Evolutionary conservation across 106 monocot genomes (phyloP).

Genomic region (Allium sativum): DNA sequence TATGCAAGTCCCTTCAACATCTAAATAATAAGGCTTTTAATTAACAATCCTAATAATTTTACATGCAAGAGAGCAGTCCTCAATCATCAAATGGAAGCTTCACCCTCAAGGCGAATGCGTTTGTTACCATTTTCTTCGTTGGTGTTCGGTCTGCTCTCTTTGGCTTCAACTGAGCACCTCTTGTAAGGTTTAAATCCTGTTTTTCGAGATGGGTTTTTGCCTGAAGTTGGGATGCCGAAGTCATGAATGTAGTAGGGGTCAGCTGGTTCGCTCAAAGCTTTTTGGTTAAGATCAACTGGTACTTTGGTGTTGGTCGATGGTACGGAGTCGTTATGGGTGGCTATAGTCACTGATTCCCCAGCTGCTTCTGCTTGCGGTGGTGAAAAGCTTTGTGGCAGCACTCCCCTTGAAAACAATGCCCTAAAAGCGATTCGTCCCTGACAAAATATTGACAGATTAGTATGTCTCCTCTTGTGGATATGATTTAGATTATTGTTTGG

Average conservation of each 20-base stretch:
- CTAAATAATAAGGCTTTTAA: background rate
- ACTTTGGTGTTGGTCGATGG: constrained; percentile 7
- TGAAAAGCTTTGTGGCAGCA: constrained; percentile 89
- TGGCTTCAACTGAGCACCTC: constrained; percentile 61
- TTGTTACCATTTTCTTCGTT: constrained; percentile 46
- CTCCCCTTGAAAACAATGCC: constrained; percentile 65
- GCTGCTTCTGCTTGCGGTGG: constrained; percentile 13
- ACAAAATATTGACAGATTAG: constrained; percentile 32
- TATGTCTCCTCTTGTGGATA: background rate
- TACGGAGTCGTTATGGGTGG: constrained; percentile 7
- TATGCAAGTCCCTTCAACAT: background rate
- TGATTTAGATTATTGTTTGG: too few relatives aligned
- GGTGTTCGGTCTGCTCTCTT: constrained; percentile 18
- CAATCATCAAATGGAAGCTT: constrained; percentile 27
- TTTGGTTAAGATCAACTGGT: constrained; percentile 37
- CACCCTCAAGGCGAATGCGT: constrained; percentile 50
- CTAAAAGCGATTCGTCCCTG: constrained; percentile 88
- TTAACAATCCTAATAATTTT: background rate
- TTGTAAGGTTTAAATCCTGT: constrained; percentile 95
- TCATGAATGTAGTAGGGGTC: constrained; percentile 4
- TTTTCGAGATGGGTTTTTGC: constrained; percentile 30
- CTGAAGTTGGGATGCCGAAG: background rate
- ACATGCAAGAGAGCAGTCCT: background rate
- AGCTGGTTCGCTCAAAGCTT: constrained; percentile 9
- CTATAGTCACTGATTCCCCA: constrained; percentile 2